Evolutionary conservation across 768 basidiomycete species (phyloP), one percentile per base, ranked within the genome.

Genomic region (Lactarius pseudohatsudake): DNA sequence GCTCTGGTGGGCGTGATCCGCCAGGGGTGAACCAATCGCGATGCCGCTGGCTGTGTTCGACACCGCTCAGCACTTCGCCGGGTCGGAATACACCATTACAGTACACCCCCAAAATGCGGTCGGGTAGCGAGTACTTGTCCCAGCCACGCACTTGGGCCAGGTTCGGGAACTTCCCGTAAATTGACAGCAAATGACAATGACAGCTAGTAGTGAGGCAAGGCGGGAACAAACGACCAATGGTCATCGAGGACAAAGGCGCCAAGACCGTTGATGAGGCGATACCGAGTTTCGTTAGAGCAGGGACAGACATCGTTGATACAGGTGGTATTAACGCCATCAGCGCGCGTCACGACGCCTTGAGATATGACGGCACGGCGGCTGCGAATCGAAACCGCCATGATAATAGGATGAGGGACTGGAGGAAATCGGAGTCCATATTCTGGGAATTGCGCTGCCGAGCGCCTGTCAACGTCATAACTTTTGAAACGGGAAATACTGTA

Each of bases 211-310:
- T 22, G 4, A n/a, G n/a, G 45, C n/a, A 47, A 22, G 8, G 10
- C 5, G n/a, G 26, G 50, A 53, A 53, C n/a, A 50, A 13, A 22
- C 13, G 15, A 26, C 5, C 47, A 26, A 11, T 18, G 1, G 6
- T 11, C 47, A 11, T 26, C 11, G 22, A 50, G n/a, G 50, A 53
- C 38, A 40, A 11, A 9, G 4, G 22, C 6, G 4, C 22, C 50
- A 53, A 53, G 26, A 15, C 22, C 11, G 13, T 26, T 53, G 26
- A 26, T 9, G 26, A 28, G 50, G 50, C 13, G 26, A 53, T 53
- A 6, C 50, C 26, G 15, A 28, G 50, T 53, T 53, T 53, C 50
- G 50, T 53, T 53, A 53, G 50, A 53, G 50, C 50, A 53, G 50
- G 50, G 50, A 26, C 50, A 16, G 26, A 16, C 26, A 22, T 26